Conservation (phyloP, 192 early-diverging fungal genomes). For the Thamnidium elegans region DNA sequence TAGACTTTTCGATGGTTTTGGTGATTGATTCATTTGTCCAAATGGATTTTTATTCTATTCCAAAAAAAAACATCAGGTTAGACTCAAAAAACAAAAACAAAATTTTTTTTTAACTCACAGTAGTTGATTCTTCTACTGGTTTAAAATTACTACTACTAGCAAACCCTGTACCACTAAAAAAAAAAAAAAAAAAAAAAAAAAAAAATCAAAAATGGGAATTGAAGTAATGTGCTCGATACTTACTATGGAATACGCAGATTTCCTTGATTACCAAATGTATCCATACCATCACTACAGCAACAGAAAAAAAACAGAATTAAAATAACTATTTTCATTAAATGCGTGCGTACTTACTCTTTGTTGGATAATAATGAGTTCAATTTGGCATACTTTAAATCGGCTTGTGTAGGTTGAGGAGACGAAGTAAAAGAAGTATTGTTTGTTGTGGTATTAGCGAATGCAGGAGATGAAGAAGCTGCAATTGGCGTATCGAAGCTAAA, state of each 20-base stretch:
- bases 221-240: conserved; percentile 12
- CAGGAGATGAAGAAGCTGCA: neutral
- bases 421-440: neutral
- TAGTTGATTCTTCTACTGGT: conserved; percentile 1
- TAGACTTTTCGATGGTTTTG: conserved; percentile 17
- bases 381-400: conserved; percentile 29
- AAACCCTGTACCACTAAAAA: conserved; percentile 28
- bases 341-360: conserved; percentile 22
- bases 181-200: conserved; percentile 6
- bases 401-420: neutral
- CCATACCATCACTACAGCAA: conserved; percentile 48
- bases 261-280: conserved; percentile 56
- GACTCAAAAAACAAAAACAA: neutral
- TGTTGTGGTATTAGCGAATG: neutral
- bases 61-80: neutral
- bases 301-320: neutral
- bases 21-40: conserved; percentile 12
- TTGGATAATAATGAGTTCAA: conserved; percentile 27
- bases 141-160: conserved; percentile 21
- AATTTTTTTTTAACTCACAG: no score
- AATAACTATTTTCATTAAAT: neutral
- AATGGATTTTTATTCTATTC: conserved; percentile 14
- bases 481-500: neutral
- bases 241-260: conserved; percentile 50
- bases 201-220: neutral